Evolutionary conservation across 441 rosid species (phyloP), one percentile per base, ranked within the genome.

Genomic region (Pelargonium fulgidum): DNA sequence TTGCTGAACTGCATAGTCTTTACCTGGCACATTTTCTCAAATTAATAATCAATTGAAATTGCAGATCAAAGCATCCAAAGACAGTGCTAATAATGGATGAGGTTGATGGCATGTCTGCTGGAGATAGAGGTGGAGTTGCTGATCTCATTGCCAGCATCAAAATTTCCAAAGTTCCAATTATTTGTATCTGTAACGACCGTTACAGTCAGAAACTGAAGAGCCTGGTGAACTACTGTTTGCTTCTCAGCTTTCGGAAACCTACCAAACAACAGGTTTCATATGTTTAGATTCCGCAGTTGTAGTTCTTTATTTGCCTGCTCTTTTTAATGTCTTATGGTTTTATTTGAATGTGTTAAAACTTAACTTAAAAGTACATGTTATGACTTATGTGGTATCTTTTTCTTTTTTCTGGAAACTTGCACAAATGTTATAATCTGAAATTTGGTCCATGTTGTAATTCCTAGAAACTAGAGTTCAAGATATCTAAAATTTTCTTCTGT

Each of bases 91-190:
- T 94, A 73, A 94, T 94, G 99, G 99, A 94, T 76, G 99, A 94
- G 87, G 97, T 91, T 47, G 97, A 94, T 87, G 99, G 99, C 64
- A 94, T 94, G 99, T 94, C 99, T 67, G 99, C 99, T 68, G 99
- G 99, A 64, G 99, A 94, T 82, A 85, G 99, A 83, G 97, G 97
- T 75, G 99, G 99, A 81, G 75, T 94, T 73, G 92, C 97, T 17
- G 97, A 94, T 79, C 97, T 94, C 75, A 92, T 94, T 77, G 97
- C 96, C 62, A 92, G 97, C 83, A 87, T 91, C 82, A 94, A 90
- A 78, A 85, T 85, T 45, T 94, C 99, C 70, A 92, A 87, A 77
- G 85, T 91, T 76, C 97, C 97, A 68, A 89, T 94, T 77, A 86
- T 94, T 69, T 94, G 99, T 82, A 94, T 94, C 68, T 94, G 99